Evolutionary conservation across 495 filamentous ascomycete genomes (phyloP).

Genomic region (Chlorociboria aeruginascens): DNA sequence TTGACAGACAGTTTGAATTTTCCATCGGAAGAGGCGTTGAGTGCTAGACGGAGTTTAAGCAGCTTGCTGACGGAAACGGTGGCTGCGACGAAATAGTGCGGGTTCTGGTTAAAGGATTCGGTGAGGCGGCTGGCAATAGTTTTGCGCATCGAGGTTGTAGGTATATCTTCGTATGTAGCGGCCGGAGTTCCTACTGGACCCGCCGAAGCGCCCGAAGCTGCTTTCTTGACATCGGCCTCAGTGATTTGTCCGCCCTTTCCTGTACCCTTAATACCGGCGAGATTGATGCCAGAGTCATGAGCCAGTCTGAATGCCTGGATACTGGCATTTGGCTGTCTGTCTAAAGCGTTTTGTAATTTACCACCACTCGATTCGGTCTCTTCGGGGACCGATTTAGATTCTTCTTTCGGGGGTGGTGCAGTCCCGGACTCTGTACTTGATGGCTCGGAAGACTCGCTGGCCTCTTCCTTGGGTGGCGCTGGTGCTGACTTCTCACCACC

Average conservation of each 20-base stretch:
- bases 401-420: constrained; percentile 43
- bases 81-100: constrained; percentile 92
- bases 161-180: constrained; percentile 71
- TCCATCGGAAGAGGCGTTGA: constrained; percentile 80
- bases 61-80: constrained; percentile 86
- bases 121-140: constrained; percentile 86
- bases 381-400: constrained; percentile 44
- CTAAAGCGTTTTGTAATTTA: constrained; percentile 68
- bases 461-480: constrained; percentile 52
- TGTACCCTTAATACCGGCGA: constrained; percentile 76
- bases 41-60: constrained; percentile 84
- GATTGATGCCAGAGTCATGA: constrained; percentile 69
- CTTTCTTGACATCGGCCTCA: constrained; percentile 86
- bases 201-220: constrained; percentile 28
- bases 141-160: constrained; percentile 90
- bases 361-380: constrained; percentile 68
- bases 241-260: constrained; percentile 81
- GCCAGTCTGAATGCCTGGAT: constrained; percentile 71
- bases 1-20: constrained; percentile 98
- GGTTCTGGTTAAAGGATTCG: constrained; percentile 83
- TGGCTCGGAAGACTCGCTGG: constrained; percentile 44
- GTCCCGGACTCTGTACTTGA: constrained; percentile 40
- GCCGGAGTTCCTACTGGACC: constrained; percentile 36
- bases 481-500: constrained; percentile 64
- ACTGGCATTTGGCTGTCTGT: constrained; percentile 62